Base-by-base conservation (phyloP, 306 rosid genomes). In the Corylus americana region DNA sequence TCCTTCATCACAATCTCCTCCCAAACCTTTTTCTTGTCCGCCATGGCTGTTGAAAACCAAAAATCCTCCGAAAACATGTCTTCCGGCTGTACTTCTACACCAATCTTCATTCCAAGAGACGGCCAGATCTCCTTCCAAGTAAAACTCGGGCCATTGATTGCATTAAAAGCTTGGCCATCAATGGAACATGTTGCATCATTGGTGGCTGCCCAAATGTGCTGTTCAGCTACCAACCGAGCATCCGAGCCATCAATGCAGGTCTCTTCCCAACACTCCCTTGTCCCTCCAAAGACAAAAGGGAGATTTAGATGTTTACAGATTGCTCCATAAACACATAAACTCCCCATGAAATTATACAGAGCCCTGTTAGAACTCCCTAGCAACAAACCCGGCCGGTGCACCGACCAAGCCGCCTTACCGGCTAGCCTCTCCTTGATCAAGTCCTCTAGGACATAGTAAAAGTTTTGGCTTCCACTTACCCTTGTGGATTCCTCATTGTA, bases 101-200 rank as follows among this genome's bases (percentile, higher is more conserved):
- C 98, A 7, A 95, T 25, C 54, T 91, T 89, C 74, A 62, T 82
- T 64, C 86, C 97, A 55, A 95, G 42, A 64, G 74, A 79, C 11
- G 89, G 89, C 98, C 99, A 93, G 44, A 91, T 81, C 89, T 88
- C 93, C 80, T 88, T 90, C 99, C 99, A 95, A 58, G 90, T 90
- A 55, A 91, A 95, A 78, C 87, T 74, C 47, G 85, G 79, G 11
- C 97, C 99, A 83, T 91, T 90, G 12, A 90, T 76, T 1, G 93
- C 87, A 71, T 95, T 95, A 51, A 93, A 91, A 17, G 93, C 92
- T 68, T 87, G 85, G 8, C 92, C 89, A 29, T 84, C 79, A 11
- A 29, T 58, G 57, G 84, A 77, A 54, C 50, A 31, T 47, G 37
- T 8, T 22, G 31, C 80, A 66, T 59, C 59, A 69, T 79, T 83